Base-by-base conservation (phyloP, 371 early-diverging fungal genomes). In the Rhizopus sp. region DNA sequence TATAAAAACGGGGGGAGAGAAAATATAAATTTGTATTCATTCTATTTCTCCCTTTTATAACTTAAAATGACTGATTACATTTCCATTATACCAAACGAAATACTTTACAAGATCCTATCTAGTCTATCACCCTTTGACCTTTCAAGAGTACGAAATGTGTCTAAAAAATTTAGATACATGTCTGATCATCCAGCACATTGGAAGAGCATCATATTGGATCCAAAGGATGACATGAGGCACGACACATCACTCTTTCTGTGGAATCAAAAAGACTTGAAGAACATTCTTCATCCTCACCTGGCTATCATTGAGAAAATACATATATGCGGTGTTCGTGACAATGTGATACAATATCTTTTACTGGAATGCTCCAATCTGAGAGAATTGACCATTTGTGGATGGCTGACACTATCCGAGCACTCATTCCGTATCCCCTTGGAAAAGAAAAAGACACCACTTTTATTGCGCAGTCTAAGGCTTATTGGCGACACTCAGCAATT, bases 291-390 rank as follows among this genome's bases (percentile, higher is more conserved):
- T 7, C 72, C 72, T 4, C 76, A 75, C 52, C 50, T 60, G 3
- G 16, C 7, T 5, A 40, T 59, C 38, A 68, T 69, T 12, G 55
- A 55, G 30, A 59, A 59, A 7, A 53, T 70, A 35, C 35, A 63
- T 38, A 70, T 76, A 9, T 67, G 68, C 63, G 70, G 73, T 15
- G 73, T 72, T 1, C 73, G 73, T 50, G 76, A 76, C 55, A 63
- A 50, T 56, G 62, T 76, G 49, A 59, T 72, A 10, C 64, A 59
- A 7, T 76, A 63, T 29, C 48, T 76, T n/a, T 41, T 72, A 5
- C 12, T 47, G 5, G 40, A 63, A 31, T 76, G 76, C 45, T 17
- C 17, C 5, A 12, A 60, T 1, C 53, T 72, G 8, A 17, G 61
- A 48, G 63, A 61, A 16, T 42, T 76, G 7, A 66, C 72, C 2